Base-by-base conservation (phyloP, 345 rosid genomes). In the Clarkia xantiana region DNA sequence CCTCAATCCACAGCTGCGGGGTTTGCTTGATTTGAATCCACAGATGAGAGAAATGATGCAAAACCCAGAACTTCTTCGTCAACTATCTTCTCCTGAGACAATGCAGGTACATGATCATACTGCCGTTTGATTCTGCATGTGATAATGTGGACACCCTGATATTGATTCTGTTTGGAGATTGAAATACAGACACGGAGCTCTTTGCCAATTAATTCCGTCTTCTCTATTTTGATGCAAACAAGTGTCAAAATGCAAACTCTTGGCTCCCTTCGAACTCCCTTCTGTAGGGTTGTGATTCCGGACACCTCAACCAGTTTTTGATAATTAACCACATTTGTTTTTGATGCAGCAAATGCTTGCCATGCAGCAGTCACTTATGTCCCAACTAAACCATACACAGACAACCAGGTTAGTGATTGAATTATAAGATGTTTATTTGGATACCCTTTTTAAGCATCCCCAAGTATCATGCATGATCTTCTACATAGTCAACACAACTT, bases 11-110 rank as follows among this genome's bases (percentile, higher is more conserved):
- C 86, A 76, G 62, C 70, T 79, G 49, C 68, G 73, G 45, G 56
- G 57, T 47, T 61, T 80, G 76, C 62, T 79, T 56, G 85, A 81
- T 67, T 49, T 64, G 59, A 85, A 82, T 67, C 76, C 87, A 57
- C 95, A 82, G 65, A 16, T 82, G 65, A 75, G 91, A 67, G 95
- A 85, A 59, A 85, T 81, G 81, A 70, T 79, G 91, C 95, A 85
- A 71, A 85, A 81, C 55, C 90, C 85, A 14, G 95, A 85, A 55
- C 66, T 77, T 61, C 75, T 79, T 58, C 91, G 85, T 18, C 91
- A 77, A 66, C 65, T 85, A 55, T 75, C 80, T 57, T 77, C 82
- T 40, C 91, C 95, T 8, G 95, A 82, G 71, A 70, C 75, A 48
- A 75, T 85, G 78, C 95, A 85, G 88, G 95, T 62, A 58, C 36